Evolutionary conservation across 495 filamentous ascomycete genomes (phyloP), one percentile per base, ranked within the genome.

Genomic region (Trichoderma parareesei): DNA sequence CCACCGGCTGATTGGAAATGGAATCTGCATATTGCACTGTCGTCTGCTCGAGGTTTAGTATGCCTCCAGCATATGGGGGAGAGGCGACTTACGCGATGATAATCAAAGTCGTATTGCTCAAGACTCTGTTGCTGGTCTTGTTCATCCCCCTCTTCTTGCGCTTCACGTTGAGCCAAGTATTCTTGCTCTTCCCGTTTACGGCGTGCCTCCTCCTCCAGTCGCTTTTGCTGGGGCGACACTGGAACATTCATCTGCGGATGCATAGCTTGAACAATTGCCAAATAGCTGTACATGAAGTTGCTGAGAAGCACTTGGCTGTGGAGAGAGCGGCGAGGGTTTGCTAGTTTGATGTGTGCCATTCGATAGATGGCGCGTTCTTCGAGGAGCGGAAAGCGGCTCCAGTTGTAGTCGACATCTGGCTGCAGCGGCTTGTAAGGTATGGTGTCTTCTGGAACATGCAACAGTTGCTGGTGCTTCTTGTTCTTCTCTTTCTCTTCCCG

Each of bases 281-380:
- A 84, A 74, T 99, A 99, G 40, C 90, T 93, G 80, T 99, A 99
- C 94, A 99, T 99, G 75, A 99, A 99, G 71, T 99, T 99, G 76
- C 93, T 97, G 69, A 99, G 87, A 62, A 99, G 82, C 35, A 99
- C 94, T 73, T 99, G 94, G 57, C 93, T 97, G 70, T 96, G 91
- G 42, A 99, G 77, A 48, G 93, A 89, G 38, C 94, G 87, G 11
- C 94, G 87, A 41, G 94, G 94, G 72, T 99, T 99, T 4, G 94
- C 94, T 62, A 99, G 88, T 75, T 99, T 99, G 76, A 98, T 93
- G 74, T 99, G 94, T 13, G 94, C 94, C 88, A 99, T 96, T 62
- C 94, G 84, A 72, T 99, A 99, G 65, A 99, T 99, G 41, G 94
- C 95, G 59, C 95, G 82, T 76, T 99, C 94, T 76, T 98, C 94